phyloP scores from a whole-genome alignment of 2,329 filamentous ascomycete species.

The Sporothrix dimorphospora region DNA sequence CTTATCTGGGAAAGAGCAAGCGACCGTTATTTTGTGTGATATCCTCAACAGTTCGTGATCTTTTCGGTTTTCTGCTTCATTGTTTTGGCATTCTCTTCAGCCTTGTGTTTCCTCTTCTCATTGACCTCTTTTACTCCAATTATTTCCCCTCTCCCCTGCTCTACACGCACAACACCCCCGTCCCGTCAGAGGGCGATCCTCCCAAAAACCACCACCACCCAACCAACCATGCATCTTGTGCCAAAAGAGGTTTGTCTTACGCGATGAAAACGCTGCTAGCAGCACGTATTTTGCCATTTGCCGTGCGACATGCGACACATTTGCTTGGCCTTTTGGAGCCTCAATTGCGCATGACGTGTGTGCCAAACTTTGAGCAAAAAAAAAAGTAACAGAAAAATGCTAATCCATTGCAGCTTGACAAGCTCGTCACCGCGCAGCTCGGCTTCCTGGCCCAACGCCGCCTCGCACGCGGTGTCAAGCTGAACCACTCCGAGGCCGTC shows the following conservation, averaged over 20 bases:
- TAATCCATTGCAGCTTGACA: conserved; percentile 72
- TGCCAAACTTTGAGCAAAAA: too few relatives aligned
- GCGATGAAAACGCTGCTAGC: conserved; percentile 14
- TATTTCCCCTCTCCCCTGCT: neutral
- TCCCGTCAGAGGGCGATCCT: conserved; percentile 21
- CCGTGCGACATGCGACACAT: conserved; percentile 12
- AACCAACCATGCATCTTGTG: conserved; percentile 42
- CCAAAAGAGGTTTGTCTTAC: conserved; percentile 43
- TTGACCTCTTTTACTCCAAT: neutral
- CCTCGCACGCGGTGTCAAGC: conserved; percentile 80
- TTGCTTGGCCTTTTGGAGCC: neutral
- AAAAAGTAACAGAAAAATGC: neutral
- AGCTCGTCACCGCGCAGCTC: conserved; percentile 89
- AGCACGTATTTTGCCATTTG: conserved; percentile 10
- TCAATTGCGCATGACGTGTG: conserved; percentile 10
- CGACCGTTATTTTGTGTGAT: neutral
- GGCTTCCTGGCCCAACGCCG: conserved; percentile 85
- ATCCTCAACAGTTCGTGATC: conserved; percentile 9
- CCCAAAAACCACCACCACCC: conserved; percentile 8
- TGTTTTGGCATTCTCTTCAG: neutral
- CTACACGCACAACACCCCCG: conserved; percentile 6
- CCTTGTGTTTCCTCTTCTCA: neutral
- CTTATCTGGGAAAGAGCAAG: conserved; percentile 19
- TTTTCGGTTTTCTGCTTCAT: conserved; percentile 5
- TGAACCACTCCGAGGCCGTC: conserved; percentile 89